A percentile compares a stretch with the other conserved stretches of the same genome.
These are phyloP conservation scores for Periglandula ipomoeae DNA, from an alignment of 2,329 filamentous ascomycete species.

Conservation along the genomic window DNA sequence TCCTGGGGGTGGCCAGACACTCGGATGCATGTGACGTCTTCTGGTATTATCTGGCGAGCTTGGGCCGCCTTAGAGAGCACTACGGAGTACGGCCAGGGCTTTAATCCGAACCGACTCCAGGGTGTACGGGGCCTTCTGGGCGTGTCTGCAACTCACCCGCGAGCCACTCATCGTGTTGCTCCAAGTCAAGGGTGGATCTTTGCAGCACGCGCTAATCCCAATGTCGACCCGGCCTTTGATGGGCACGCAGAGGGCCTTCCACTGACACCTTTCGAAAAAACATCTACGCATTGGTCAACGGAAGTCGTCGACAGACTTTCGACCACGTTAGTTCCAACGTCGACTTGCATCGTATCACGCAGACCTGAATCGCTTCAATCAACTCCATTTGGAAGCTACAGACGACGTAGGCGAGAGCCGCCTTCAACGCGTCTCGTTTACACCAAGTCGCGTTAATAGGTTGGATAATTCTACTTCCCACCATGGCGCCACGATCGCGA, in stretches of 20 bases:
- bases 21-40: not conserved
- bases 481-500: constrained; percentile 47
- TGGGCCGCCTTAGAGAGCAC: not conserved
- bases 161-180: not conserved
- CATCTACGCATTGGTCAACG: constrained; percentile 17
- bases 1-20: too few relatives aligned
- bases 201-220: constrained; percentile 22
- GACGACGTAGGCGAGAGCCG: constrained; percentile 6
- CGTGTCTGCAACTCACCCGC: not conserved
- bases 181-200: constrained; percentile 12
- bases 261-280: constrained; percentile 20
- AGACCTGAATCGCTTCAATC: not conserved
- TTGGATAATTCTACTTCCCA: constrained; percentile 19
- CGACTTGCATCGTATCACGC: not conserved
- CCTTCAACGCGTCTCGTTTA: constrained; percentile 35
- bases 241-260: constrained; percentile 26
- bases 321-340: not conserved
- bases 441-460: constrained; percentile 45
- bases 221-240: constrained; percentile 19
- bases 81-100: not conserved
- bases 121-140: not conserved
- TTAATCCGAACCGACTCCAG: not conserved
- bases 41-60: not conserved
- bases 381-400: not conserved
- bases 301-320: constrained; percentile 9